A percentile compares a stretch with the other conserved stretches of the same genome.
phyloP scores from a whole-genome alignment of 352 stramenopile genomes.

The Pythium plurisporium region DNA sequence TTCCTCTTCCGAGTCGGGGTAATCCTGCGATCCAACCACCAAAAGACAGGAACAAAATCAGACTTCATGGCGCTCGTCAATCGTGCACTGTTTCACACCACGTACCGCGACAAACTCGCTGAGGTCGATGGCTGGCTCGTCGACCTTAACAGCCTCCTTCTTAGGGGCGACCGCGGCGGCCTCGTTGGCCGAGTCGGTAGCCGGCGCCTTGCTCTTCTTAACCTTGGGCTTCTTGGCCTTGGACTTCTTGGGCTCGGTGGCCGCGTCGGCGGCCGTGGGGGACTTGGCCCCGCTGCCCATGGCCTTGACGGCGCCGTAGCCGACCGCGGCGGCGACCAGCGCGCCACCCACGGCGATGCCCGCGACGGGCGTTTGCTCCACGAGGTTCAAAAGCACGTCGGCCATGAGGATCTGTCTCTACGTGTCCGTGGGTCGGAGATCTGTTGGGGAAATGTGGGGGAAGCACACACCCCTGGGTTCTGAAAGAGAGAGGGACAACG shows the following conservation, averaged over 20 bases:
- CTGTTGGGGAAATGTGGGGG: constrained; percentile 8
- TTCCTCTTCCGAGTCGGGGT: constrained; percentile 79
- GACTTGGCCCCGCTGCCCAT: constrained; percentile 36
- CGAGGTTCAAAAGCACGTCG: constrained; percentile 53
- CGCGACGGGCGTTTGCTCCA: constrained; percentile 58
- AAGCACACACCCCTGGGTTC: no score
- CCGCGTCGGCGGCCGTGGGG: constrained; percentile 10
- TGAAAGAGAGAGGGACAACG: constrained; percentile 12
- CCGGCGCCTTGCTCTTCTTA: constrained; percentile 39
- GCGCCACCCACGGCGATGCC: constrained; percentile 65
- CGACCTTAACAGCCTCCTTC: constrained; percentile 36
- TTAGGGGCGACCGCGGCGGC: constrained; percentile 37
- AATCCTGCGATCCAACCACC: constrained; percentile 43
- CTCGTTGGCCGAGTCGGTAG: constrained; percentile 10
- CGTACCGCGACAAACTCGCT: constrained; percentile 54
- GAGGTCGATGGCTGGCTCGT: constrained; percentile 47
- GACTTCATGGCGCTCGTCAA: no score
- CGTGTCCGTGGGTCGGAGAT: no score
- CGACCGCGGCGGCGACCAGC: constrained; percentile 60
- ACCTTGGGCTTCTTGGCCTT: constrained; percentile 58
- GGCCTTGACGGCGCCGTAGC: constrained; percentile 65
- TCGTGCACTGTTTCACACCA: neutral
- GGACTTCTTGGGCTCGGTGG: constrained; percentile 29
- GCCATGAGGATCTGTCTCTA: constrained; percentile 42
- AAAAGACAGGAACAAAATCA: neutral